Evolutionary conservation across 2,329 filamentous ascomycete species (phyloP).

Genomic region (Phialophora expanda): DNA sequence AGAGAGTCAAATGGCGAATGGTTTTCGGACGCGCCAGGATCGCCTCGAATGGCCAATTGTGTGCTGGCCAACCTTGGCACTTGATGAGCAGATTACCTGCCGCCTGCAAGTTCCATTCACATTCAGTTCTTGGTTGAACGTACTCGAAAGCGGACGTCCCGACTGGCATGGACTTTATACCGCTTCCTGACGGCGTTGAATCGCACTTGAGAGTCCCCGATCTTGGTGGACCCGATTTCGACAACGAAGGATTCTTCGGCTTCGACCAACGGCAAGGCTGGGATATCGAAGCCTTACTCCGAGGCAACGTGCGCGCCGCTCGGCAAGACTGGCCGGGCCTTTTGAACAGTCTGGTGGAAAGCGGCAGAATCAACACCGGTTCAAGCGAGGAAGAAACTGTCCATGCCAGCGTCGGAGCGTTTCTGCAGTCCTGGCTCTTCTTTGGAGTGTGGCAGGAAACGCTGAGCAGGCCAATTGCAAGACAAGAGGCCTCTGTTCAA

Average conservation of each 20-base stretch:
- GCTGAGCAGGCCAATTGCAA: neutral
- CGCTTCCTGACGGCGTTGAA: conserved; percentile 8
- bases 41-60: too few relatives aligned
- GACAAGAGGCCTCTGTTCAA: conserved; percentile 2
- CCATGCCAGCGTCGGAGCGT: neutral
- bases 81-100: too few relatives aligned
- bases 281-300: conserved; percentile 1
- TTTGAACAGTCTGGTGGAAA: neutral
- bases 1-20: too few relatives aligned
- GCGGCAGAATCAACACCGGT: neutral
- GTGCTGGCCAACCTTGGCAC: too few relatives aligned
- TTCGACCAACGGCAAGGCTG: conserved; percentile 8
- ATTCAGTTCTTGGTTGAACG: too few relatives aligned
- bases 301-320: neutral
- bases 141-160: too few relatives aligned
- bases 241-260: conserved; percentile 2
- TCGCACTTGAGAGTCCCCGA: conserved; percentile 2
- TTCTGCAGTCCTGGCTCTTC: conserved; percentile 8
- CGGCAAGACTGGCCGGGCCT: neutral
- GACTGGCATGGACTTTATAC: conserved; percentile 17
- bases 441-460: conserved; percentile 1
- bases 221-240: conserved; percentile 8
- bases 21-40: too few relatives aligned
- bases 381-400: neutral
- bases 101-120: too few relatives aligned